Evolutionary conservation across 257 asterid genomes (phyloP).

Genomic region (Gardenia jasminoides): DNA sequence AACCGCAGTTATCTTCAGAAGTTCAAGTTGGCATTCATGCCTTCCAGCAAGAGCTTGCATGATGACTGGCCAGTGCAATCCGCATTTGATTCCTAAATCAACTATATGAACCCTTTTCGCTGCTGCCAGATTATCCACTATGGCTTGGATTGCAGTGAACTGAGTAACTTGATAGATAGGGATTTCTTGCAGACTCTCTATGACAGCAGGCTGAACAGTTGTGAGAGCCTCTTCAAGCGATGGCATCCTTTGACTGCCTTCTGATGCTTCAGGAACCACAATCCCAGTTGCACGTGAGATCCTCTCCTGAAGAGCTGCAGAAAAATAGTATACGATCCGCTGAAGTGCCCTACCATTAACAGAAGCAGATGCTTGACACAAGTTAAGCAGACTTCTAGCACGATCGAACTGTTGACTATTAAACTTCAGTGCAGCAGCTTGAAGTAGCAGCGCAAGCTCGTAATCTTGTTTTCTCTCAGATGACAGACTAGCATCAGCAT

Average conservation of each 20-base stretch:
- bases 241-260: slow-evolving; percentile 3
- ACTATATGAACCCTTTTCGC: slow-evolving; percentile 41
- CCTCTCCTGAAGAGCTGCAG: slow-evolving; percentile 35
- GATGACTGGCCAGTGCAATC: slow-evolving; percentile 39
- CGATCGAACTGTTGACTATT: slow-evolving; percentile 26
- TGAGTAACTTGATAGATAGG: slow-evolving; percentile 36
- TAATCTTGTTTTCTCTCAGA: slow-evolving; percentile 20
- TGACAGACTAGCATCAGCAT: slow-evolving; percentile 11
- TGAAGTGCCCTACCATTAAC: slow-evolving; percentile 26
- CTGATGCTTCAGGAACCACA: background rate
- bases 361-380: slow-evolving; percentile 27
- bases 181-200: slow-evolving; percentile 2
- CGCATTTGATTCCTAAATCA: slow-evolving; percentile 32
- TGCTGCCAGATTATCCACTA: slow-evolving; percentile 35
- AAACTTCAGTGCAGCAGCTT: slow-evolving; percentile 26
- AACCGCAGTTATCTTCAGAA: slow-evolving; percentile 50
- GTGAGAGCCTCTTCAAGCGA: slow-evolving; percentile 16
- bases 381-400: slow-evolving; percentile 29
- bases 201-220: slow-evolving; percentile 1
- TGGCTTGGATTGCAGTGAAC: slow-evolving; percentile 38
- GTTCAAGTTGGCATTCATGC: slow-evolving; percentile 31
- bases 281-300: slow-evolving; percentile 27
- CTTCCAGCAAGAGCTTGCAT: slow-evolving; percentile 59
- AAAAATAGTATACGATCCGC: slow-evolving; percentile 23
- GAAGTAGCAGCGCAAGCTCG: slow-evolving; percentile 26